Conservation (phyloP, 2,329 filamentous ascomycete species). For the Talaromyces islandicus region DNA sequence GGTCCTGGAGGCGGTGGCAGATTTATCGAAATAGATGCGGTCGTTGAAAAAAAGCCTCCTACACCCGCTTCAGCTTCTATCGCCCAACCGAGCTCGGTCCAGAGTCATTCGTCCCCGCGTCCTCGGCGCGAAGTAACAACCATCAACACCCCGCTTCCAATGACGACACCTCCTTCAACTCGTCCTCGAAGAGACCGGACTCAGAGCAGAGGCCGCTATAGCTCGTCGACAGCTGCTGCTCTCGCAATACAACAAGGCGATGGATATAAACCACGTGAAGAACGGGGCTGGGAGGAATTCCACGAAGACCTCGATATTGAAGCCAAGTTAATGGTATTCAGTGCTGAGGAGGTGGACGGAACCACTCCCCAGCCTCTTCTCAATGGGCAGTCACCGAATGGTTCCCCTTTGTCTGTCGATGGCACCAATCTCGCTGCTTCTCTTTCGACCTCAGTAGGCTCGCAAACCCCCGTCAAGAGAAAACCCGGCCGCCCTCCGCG, state of each 20-base stretch:
- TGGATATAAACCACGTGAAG: slow-evolving; percentile 94
- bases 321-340: slow-evolving; percentile 68
- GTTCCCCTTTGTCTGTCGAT: slow-evolving; percentile 20
- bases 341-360: slow-evolving; percentile 79
- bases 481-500: slow-evolving; percentile 61
- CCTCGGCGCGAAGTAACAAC: slow-evolving; percentile 47
- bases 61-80: slow-evolving; percentile 35
- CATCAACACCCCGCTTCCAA: slow-evolving; percentile 19
- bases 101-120: slow-evolving; percentile 43
- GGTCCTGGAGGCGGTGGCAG: slow-evolving; percentile 80
- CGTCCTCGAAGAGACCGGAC: slow-evolving; percentile 38
- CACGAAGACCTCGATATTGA: slow-evolving; percentile 94
- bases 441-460: slow-evolving; percentile 33
- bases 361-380: slow-evolving; percentile 29
- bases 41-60: slow-evolving; percentile 48
- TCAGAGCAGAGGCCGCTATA: slow-evolving; percentile 61
- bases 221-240: slow-evolving; percentile 76
- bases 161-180: slow-evolving; percentile 32
- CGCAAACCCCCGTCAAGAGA: slow-evolving; percentile 47
- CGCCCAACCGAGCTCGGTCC: slow-evolving; percentile 28
- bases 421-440: slow-evolving; percentile 32
- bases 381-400: slow-evolving; percentile 22
- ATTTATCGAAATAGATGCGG: slow-evolving; percentile 67
- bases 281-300: slow-evolving; percentile 96
- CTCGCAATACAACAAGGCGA: slow-evolving; percentile 87